Evolutionary conservation across 2,329 filamentous ascomycete species (phyloP), one percentile per base, ranked within the genome.

Genomic region (Stagonosporopsis rhizophila): DNA sequence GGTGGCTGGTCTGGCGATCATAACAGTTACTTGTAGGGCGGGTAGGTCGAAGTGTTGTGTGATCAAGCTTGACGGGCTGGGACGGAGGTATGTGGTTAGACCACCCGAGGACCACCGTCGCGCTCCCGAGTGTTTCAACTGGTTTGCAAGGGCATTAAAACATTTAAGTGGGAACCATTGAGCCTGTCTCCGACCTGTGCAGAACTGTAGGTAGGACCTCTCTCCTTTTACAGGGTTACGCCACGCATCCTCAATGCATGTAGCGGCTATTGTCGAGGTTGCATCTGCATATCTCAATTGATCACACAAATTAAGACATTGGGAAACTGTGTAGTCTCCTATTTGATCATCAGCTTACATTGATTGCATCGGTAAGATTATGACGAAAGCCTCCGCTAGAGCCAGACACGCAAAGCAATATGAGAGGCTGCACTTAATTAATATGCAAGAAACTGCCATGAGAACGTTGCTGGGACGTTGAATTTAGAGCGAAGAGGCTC

Each of bases 11-110:
- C 11, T 25, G n/a, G 25, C 2, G 34, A 39, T 39, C n/a, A 25
- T 20, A n/a, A 34, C 8, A 4, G 2, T 32, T 32, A n/a, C 30
- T 34, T 52, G 35, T 6, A 47, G 37, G 45, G 52, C 52, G 35
- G 48, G 22, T 22, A 56, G 40, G 35, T 46, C 15, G 41, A 44
- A 11, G 50, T 20, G 35, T 41, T 27, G 45, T 50, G 35, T 50
- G 32, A 39, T 20, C 15, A 39, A 44, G 45, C 45, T 55, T n/a
- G 22, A 25, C 30, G 30, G 34, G 27, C n/a, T 20, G 42, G 34
- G 20, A 20, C 4, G 19, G 22, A 50, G 20, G 23, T 30, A 28
- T 37, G 11, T 11, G 44, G 39, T 39, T 49, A 55, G 45, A 20
- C 11, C 39, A 40, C 3, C 52, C 45, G 20, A 12, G 28, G n/a